Percentiles rank a stretch among this genome's conserved stretches.
Evolutionary conservation across 2,329 filamentous ascomycete species (phyloP).

Genomic region (Cladosporium sp.): DNA sequence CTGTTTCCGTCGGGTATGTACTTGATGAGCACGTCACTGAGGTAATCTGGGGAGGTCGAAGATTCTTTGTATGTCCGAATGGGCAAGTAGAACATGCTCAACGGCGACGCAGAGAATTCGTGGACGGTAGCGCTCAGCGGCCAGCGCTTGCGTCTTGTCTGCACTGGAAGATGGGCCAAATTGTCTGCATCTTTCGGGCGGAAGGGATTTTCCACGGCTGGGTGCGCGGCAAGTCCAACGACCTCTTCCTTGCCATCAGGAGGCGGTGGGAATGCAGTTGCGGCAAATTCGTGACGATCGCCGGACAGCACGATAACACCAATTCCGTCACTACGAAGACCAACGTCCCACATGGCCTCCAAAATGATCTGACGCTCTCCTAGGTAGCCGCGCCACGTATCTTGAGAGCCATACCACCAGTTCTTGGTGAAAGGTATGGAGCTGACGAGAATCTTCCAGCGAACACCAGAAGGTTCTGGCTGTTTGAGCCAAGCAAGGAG

Average conservation of each 20-base stretch:
- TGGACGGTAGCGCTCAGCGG: constrained; percentile 68
- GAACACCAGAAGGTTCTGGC: constrained; percentile 73
- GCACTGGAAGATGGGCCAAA: constrained; percentile 19
- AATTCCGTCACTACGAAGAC: constrained; percentile 67
- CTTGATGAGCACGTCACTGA: constrained; percentile 78
- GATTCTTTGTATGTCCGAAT: constrained; percentile 76
- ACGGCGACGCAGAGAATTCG: constrained; percentile 87
- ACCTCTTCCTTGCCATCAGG: constrained; percentile 51
- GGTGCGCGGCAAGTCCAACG: constrained; percentile 29
- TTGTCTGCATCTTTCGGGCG: constrained; percentile 14
- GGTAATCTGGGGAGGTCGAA: constrained; percentile 59
- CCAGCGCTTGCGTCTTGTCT: constrained; percentile 51
- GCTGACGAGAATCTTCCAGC: constrained; percentile 91
- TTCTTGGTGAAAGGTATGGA: constrained; percentile 97
- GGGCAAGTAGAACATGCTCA: constrained; percentile 93
- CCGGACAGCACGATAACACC: constrained; percentile 85
- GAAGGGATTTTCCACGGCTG: constrained; percentile 19
- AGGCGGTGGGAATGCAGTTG: constrained; percentile 70
- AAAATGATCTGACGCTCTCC: constrained; percentile 76
- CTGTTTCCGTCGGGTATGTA: constrained; percentile 83
- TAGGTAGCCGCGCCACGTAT: constrained; percentile 94
- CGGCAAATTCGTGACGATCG: constrained; percentile 95
- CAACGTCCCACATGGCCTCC: constrained; percentile 88
- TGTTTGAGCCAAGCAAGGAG: constrained; percentile 74
- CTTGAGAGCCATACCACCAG: constrained; percentile 83